Percentiles rank a stretch among this genome's conserved stretches.
These are phyloP conservation scores for Pseudoperonospora humuli DNA, from an alignment of 352 stramenopile genomes.

Conservation along the genomic window DNA sequence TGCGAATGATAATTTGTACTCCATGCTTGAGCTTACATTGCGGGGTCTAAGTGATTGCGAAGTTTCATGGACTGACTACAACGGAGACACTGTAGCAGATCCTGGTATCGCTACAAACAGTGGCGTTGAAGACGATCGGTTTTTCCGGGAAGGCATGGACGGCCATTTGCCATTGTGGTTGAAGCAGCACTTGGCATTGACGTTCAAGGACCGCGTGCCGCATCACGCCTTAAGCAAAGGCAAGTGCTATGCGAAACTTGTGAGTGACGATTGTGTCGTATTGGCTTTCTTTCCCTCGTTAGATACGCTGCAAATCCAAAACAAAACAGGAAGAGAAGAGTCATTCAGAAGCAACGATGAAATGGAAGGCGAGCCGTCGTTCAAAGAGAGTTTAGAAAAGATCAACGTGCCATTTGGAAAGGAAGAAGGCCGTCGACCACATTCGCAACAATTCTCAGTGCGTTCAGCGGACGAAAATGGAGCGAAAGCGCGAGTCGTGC, in stretches of 20 bases:
- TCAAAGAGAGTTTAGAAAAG: slow-evolving; percentile 6
- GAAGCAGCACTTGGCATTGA: slow-evolving; percentile 35
- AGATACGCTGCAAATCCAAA: slow-evolving; percentile 40
- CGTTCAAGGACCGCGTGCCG: slow-evolving; percentile 32
- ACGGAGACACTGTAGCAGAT: slow-evolving; percentile 31
- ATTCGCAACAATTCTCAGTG: slow-evolving; percentile 27
- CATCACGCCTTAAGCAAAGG: slow-evolving; percentile 49
- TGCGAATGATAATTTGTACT: slow-evolving; percentile 78
- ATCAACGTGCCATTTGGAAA: slow-evolving; percentile 6
- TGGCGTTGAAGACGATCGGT: slow-evolving; percentile 28
- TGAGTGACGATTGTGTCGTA: slow-evolving; percentile 61
- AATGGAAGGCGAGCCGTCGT: slow-evolving; percentile 1
- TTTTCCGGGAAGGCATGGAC: slow-evolving; percentile 37
- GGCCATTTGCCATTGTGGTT: slow-evolving; percentile 72
- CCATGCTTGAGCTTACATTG: slow-evolving; percentile 78
- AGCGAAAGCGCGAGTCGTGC: slow-evolving; percentile 20
- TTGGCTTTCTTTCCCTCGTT: slow-evolving; percentile 73
- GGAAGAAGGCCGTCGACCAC: not conserved
- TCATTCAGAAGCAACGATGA: slow-evolving; percentile 4
- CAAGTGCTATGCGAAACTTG: slow-evolving; percentile 81
- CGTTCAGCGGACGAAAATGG: slow-evolving; percentile 19
- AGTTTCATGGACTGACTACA: slow-evolving; percentile 77
- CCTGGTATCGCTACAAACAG: slow-evolving; percentile 6
- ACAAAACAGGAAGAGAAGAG: slow-evolving; percentile 21
- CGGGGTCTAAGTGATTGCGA: slow-evolving; percentile 76